These are phyloP conservation scores for Speleostelium caveatum DNA, from an alignment of 78 protist species.

Conservation along the genomic window DNA sequence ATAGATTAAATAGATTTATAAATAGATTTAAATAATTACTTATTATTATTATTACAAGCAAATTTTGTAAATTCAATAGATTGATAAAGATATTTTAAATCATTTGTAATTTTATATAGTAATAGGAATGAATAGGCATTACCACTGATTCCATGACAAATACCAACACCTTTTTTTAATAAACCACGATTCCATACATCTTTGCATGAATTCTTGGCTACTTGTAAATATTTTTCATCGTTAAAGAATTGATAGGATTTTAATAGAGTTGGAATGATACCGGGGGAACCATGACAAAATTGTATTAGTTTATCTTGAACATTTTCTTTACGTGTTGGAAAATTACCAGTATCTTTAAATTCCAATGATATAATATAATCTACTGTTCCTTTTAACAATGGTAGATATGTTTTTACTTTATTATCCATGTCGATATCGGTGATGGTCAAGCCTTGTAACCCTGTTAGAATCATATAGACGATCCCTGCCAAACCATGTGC, in stretches of 20 bases:
- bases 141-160: conserved; percentile 34
- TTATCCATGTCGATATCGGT: neutral
- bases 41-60: too few relatives aligned
- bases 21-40: neutral
- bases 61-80: neutral
- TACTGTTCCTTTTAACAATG: neutral
- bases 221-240: neutral
- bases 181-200: conserved; percentile 25
- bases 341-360: conserved; percentile 12
- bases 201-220: neutral
- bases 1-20: neutral
- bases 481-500: conserved; percentile 31
- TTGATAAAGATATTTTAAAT: neutral
- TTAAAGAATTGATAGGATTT: neutral
- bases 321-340: conserved; percentile 4
- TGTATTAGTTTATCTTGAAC: conserved; percentile 7
- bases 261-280: neutral
- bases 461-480: neutral
- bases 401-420: neutral
- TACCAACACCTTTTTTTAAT: conserved; percentile 9
- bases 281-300: conserved; percentile 44
- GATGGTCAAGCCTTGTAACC: neutral
- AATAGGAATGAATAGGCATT: conserved; percentile 9
- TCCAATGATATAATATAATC: neutral
- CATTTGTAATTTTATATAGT: neutral